Evolutionary conservation across 371 early-diverging fungal genomes (phyloP), one percentile per base, ranked within the genome.

Genomic region (Mucor velutinosus): DNA sequence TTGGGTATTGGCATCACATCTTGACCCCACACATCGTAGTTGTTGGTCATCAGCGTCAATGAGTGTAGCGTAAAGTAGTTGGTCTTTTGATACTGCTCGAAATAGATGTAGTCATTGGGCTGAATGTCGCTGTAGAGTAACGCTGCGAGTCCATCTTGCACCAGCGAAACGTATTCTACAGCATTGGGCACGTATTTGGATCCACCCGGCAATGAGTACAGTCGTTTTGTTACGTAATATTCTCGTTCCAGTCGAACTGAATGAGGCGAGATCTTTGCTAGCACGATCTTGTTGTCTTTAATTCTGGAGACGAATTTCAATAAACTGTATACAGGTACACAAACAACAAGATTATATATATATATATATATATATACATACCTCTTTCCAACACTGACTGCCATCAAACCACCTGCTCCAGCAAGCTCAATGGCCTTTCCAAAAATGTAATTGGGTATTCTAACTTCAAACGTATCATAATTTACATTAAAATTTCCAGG

Each of bases 261-360:
- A 49, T 81, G 77, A 15, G 79, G 75, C 55, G 81, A 81, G 19
- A 81, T 60, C 66, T 81, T 81, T 15, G 72, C 81, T 10, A 81
- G 35, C 1, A 81, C 75, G 17, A 73, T 64, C 12, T 64, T 62
- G 37, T 71, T 62, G 51, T 81, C 79, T 27, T 27, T 65, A 17
- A 62, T 59, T 65, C 78, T 76, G 25, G 6, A 37, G 14, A 4
- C 32, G 19, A 15, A 57, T 8, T 7, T 32, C 5, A 29, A 53
- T 35, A 10, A 12, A 35, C 37, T 35, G 37, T 23, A 51, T 51
- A 51, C 19, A 65, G 17, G 58, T 7, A 27, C 27, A 60, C 27
- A n/a, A 3, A 39, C 39, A 21, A 32, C 7, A 27, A 6, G 32
- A 19, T n/a, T n/a, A n/a, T n/a, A n/a, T n/a, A n/a, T n/a, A n/a